Base-by-base conservation (phyloP, 768 basidiomycete genomes). In the Termitomyces sp. region DNA sequence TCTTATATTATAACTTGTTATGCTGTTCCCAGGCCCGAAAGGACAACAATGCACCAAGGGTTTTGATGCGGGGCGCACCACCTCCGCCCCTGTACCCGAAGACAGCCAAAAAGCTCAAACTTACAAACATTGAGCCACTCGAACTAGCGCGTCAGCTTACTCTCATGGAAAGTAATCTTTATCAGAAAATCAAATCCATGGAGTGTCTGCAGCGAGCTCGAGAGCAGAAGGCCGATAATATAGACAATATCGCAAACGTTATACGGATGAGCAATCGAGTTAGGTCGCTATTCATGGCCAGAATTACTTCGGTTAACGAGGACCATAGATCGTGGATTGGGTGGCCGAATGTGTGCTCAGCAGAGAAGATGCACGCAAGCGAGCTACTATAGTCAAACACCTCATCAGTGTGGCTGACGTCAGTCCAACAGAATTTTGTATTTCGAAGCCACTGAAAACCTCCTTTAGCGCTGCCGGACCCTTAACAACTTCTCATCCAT, bases 401-500 rank as follows among this genome's bases (percentile, higher is more conserved):
- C 89, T 98, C 65, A 95, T 99, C 66, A 82, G 81, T 63, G 82
- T 96, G 45, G 96, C 97, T 40, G 94, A 98, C 64, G 96, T 96
- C 63, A 72, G 92, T 79, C 32, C 2, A 45, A 38, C 24, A 39
- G 9, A 33, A 49, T 7, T 35, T 50, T 28, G 24, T 33, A 28
- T 20, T 42, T 39, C 45, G 22, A 57, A 18, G 33, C 36, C 42
- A 54, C 38, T 65, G 18, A 64, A 33, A 16, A 11, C 12, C 13
- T 36, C 18, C 40, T 16, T n/a, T 65, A 98, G 96, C 91, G 91
- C 35, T 96, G 96, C 72, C 90, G 92, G 50, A 73, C 76, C 18
- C 76, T 98, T 65, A 91, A 96, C 72, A 98, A 98, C 75, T 98
- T 94, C 76, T 96, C 95, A 22, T 91, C 89, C n/a, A 93, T 98